Percentiles rank a stretch among this genome's conserved stretches.
Evolutionary conservation across 2,329 filamentous ascomycete genomes (phyloP).

Genomic region (Raffaelea arxii): DNA sequence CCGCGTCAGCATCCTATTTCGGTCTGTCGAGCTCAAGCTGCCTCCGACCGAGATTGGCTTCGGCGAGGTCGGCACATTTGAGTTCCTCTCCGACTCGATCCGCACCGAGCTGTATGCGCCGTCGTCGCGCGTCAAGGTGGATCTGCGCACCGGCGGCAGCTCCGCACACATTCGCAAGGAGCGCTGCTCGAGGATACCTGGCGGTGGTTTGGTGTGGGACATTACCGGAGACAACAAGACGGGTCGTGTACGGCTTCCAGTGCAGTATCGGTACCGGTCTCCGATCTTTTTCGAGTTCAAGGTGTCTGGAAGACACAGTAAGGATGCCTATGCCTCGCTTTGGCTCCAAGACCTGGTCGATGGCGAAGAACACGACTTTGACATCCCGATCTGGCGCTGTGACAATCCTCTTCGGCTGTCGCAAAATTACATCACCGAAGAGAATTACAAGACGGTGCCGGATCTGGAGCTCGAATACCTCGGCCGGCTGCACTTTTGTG

Average conservation of each 20-base stretch:
- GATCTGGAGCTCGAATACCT: slow-evolving; percentile 71
- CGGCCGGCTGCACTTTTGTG: slow-evolving; percentile 71
- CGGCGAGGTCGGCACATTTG: slow-evolving; percentile 88
- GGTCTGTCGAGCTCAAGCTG: slow-evolving; percentile 75
- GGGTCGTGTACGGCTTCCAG: slow-evolving; percentile 59
- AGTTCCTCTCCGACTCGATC: slow-evolving; percentile 67
- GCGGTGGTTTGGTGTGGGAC: slow-evolving; percentile 37
- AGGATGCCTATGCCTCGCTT: slow-evolving; percentile 67
- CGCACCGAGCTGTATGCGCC: slow-evolving; percentile 52
- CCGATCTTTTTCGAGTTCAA: slow-evolving; percentile 86
- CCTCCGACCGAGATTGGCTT: slow-evolving; percentile 78
- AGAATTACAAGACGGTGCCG: slow-evolving; percentile 59
- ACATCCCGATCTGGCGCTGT: slow-evolving; percentile 86
- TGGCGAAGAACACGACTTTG: slow-evolving; percentile 64
- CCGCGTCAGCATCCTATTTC: slow-evolving; percentile 81
- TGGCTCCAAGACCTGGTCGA: slow-evolving; percentile 85
- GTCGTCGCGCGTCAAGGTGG: slow-evolving; percentile 62
- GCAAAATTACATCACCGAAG: slow-evolving; percentile 84
- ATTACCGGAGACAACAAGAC: slow-evolving; percentile 16
- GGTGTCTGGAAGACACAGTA: slow-evolving; percentile 54
- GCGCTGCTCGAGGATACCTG: slow-evolving; percentile 47
- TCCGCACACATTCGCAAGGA: slow-evolving; percentile 58
- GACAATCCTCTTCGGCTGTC: slow-evolving; percentile 64
- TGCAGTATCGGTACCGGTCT: slow-evolving; percentile 82
- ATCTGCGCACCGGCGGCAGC: slow-evolving; percentile 75